Evolutionary conservation across 139 green algal genomes (phyloP).

Genomic region (Chlamydomonas incerta): DNA sequence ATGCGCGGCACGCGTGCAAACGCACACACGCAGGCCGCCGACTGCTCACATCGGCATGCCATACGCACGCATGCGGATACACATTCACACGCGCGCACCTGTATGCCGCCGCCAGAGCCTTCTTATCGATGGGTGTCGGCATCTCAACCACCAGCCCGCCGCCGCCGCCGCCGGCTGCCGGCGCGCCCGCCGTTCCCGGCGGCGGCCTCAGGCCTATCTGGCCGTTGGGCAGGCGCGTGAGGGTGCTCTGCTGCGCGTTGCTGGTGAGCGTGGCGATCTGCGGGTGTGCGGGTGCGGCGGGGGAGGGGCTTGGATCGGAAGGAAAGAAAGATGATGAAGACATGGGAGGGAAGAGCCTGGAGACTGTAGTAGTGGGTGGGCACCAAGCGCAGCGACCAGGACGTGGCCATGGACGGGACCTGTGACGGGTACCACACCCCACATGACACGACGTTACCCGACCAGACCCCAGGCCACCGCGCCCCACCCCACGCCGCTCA

Average conservation of each 20-base stretch:
- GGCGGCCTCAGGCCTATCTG: neutral
- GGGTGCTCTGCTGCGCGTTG: neutral
- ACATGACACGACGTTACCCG: no score
- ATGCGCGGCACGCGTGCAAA: no score
- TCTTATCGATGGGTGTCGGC: conserved; percentile 13
- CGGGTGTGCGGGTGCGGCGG: neutral
- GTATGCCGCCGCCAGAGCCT: neutral
- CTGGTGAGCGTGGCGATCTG: neutral
- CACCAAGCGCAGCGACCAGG: neutral
- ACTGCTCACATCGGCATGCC: no score
- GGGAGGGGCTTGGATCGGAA: no score
- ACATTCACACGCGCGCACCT: neutral
- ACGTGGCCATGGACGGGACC: no score
- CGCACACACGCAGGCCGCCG: no score
- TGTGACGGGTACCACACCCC: neutral
- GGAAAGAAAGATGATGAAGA: no score
- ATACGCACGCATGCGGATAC: no score
- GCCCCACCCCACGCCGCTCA: neutral
- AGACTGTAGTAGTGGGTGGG: no score
- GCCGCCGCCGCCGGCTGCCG: neutral
- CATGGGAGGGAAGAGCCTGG: no score
- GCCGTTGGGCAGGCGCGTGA: neutral
- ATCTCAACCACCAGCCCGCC: neutral
- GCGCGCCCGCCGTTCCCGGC: neutral
- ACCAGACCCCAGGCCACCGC: neutral